Conservation (phyloP, 1,284 basidiomycete species). For the Cutaneotrichosporon mucoides region DNA sequence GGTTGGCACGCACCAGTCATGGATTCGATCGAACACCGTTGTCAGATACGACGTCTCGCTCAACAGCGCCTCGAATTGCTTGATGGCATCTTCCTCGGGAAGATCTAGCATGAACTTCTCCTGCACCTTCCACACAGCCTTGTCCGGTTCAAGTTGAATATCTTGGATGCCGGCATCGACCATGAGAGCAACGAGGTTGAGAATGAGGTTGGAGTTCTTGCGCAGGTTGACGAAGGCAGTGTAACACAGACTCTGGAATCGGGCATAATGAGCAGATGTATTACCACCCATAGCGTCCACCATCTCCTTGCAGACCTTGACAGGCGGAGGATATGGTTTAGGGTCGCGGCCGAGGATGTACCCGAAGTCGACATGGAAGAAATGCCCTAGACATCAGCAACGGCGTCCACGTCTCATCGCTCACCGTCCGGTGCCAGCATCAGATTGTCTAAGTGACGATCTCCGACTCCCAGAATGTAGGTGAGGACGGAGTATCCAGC, state of each 20-base stretch:
- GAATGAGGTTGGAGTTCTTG: constrained; percentile 95
- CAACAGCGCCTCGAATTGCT: constrained; percentile 87
- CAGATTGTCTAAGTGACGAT: constrained; percentile 94
- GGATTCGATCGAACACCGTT: constrained; percentile 85
- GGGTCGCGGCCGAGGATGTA: constrained; percentile 98
- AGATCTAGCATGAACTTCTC: constrained; percentile 95
- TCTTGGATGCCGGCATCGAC: constrained; percentile 97
- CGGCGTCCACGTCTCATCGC: constrained; percentile 25
- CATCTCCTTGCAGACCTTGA: constrained; percentile 99
- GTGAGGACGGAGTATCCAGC: constrained; percentile 98
- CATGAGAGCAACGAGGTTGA: constrained; percentile 96
- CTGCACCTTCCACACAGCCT: constrained; percentile 67
- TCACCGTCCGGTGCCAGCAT: constrained; percentile 85
- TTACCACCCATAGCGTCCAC: constrained; percentile 98
- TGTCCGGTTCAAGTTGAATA: constrained; percentile 72
- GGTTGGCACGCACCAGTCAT: constrained; percentile 49
- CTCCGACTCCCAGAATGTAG: constrained; percentile 93
- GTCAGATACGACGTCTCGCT: constrained; percentile 95
- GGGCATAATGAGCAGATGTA: constrained; percentile 82
- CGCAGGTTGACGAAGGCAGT: constrained; percentile 93
- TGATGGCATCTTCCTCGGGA: constrained; percentile 93
- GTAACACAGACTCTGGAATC: constrained; percentile 94
- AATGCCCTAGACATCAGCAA: constrained; percentile 57
- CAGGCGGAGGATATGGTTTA: constrained; percentile 94
- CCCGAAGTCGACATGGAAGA: constrained; percentile 96